Evolutionary conservation across 768 basidiomycete genomes (phyloP), one percentile per base, ranked within the genome.

Genomic region (Agrocybe praecox): DNA sequence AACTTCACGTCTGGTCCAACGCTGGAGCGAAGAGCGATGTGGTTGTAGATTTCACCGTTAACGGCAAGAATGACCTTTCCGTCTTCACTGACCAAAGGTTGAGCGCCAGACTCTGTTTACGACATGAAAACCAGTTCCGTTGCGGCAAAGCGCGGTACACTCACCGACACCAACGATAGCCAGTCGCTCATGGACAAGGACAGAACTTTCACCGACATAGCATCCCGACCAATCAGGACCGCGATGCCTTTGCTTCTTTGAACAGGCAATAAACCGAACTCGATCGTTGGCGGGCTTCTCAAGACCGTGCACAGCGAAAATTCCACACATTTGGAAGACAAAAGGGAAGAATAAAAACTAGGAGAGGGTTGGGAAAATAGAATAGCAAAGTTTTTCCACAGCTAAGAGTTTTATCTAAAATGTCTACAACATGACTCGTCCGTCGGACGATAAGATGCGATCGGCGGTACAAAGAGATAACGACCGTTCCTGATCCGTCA

Each of bases 11-110:
- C 80, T 44, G 84, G 69, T 34, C 83, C 86, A 52, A 94, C 74
- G 22, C 72, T 75, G 49, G 86, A 82, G 56, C 92, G 85, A 50
- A 98, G 85, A 17, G 88, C 80, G 53, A 92, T 74, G 69, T 98
- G 94, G 80, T 98, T 99, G 82, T 99, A 99, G 66, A 99, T 98
- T 75, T 99, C 97, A 50, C 97, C 97, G 73, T 99, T 99, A 69
- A 99, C 97, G 56, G 91, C 85, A 52, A 99, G 88, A 62, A 89
- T 83, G 60, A 87, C 67, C 64, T 89, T 91, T 52, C 87, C 90
- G 62, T 98, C 94, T 21, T 92, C 84, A 74, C 90, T 94, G 55
- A 88, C 73, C 45, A 99, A 81, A 14, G 97, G 97, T 70, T 99
- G 97, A 18, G 97, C 97, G 60, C 97, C 97, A 34, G 95, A 89